Evolutionary conservation across 805 yeast genomes (phyloP), one percentile per base, ranked within the genome.

Genomic region (Ogataea ganodermae): DNA sequence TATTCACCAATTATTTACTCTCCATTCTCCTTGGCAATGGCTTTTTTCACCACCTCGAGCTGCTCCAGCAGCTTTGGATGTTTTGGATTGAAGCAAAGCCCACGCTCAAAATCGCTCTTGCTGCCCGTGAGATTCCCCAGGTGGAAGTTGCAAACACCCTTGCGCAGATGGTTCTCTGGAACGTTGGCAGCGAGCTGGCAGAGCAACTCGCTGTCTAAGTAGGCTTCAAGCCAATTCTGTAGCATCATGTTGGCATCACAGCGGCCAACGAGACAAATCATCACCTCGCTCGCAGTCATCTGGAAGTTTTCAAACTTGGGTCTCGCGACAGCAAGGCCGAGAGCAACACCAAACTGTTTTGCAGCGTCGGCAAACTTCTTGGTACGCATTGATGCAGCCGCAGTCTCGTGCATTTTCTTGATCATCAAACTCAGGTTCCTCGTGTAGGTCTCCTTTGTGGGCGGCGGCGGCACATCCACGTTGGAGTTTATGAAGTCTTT

Each of bases 241-340:
- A 73, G 67, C 62, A 81, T 72, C 60, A 85, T 68, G 55, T 79
- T 73, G 0, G 90, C 82, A 59, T 86, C 95, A 21, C 88, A 78
- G 52, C 91, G 74, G 42, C 86, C 82, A 73, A 83, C 81, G 45
- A 86, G 66, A 61, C 86, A 79, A 55, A 82, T 75, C 35, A 80
- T 74, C 42, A 84, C 65, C 62, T 86, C 94, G 62, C 82, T 86
- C 42, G 86, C 63, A 22, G 87, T 84, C 13, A 84, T 75, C 51
- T 81, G 89, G 63, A 86, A 86, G 4, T 85, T 72, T 60, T 86
- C 94, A 69, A 84, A 85, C 61, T 84, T 83, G 35, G 84, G 78
- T 65, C 94, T 75, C 56, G 84, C 81, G 39, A 73, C 64, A 13
- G 85, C 79, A 76, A 84, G 77, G 45, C 84, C 89, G 28, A 86